Evolutionary conservation across 441 rosid species (phyloP).

Genomic region (Euphorbia celastroides): DNA sequence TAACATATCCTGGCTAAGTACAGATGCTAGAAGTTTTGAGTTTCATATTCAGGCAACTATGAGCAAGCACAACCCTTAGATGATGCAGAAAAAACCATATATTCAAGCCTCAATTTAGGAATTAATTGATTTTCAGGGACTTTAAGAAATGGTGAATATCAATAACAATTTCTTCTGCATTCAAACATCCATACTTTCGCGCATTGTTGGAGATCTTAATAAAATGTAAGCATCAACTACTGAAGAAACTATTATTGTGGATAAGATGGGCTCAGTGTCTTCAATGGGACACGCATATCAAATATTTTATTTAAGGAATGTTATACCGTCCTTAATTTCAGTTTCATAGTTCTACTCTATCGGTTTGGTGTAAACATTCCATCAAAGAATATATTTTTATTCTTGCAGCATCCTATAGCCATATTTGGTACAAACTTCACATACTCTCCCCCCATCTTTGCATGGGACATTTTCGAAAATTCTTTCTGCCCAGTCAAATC

Average conservation of each 20-base stretch:
- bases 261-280: not conserved
- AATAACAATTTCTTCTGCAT: slow-evolving; percentile 4
- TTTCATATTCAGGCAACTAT: not conserved
- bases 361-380: not conserved
- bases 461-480: not conserved
- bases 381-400: not conserved
- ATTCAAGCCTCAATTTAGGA: slow-evolving; percentile 1
- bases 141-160: not conserved
- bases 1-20: not conserved
- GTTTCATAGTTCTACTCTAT: not conserved
- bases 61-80: too few relatives aligned
- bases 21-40: not conserved
- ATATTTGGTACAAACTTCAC: not conserved
- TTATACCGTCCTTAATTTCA: not conserved
- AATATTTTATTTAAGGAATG: not conserved
- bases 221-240: not conserved
- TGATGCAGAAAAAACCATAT: too few relatives aligned
- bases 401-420: not conserved
- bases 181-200: not conserved
- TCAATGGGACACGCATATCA: not conserved
- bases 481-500: not conserved
- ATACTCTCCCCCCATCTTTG: not conserved
- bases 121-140: not conserved
- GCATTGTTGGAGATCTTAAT: not conserved
- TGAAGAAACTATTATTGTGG: not conserved